Evolutionary conservation across 345 rosid species (phyloP), one percentile per base, ranked within the genome.

Genomic region (Cardamine resedifolia): DNA sequence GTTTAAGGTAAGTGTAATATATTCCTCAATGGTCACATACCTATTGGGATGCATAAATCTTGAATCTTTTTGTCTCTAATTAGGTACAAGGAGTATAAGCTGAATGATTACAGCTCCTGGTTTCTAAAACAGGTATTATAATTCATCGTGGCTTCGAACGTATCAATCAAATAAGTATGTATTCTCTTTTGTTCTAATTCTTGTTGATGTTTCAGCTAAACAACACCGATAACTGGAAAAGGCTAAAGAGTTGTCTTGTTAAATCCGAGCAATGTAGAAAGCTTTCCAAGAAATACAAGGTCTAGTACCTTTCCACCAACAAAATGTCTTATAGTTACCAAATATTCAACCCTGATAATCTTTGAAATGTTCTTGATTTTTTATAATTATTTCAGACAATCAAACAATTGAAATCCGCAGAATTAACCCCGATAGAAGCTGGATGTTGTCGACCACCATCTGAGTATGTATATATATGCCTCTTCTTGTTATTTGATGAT

Each of bases 381-480:
- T n/a, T 15, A 16, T 1, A 3, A 12, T 15, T 57, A 24, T 72
- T 74, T 47, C 87, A 94, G 98, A 85, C 86, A 4, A 85, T 81
- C 11, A 88, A 81, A 77, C 85, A 84, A 71, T 86, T 79, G 56
- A 91, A 90, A 70, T 83, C 82, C 7, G 97, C 92, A 47, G 84
- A 86, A 47, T 72, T 94, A 74, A 86, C 83, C 5, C 91, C 98
- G 0, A 85, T 94, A 62, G 98, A 94, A 85, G 94, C 90, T 52
- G 96, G 98, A 73, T 91, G 98, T 81, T 91, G 97, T 78, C 78
- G 86, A 65, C 97, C 98, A 10, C 98, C 98, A 71, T 90, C 92
- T 16, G 92, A 87, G 96, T 94, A 86, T 26, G 94, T 93, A 85
- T 63, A 5, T 62, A 77, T 61, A 44, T 59, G 26, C 12, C 58